Base-by-base conservation (phyloP, 768 basidiomycete genomes). In the Agrocybe pediades region DNA sequence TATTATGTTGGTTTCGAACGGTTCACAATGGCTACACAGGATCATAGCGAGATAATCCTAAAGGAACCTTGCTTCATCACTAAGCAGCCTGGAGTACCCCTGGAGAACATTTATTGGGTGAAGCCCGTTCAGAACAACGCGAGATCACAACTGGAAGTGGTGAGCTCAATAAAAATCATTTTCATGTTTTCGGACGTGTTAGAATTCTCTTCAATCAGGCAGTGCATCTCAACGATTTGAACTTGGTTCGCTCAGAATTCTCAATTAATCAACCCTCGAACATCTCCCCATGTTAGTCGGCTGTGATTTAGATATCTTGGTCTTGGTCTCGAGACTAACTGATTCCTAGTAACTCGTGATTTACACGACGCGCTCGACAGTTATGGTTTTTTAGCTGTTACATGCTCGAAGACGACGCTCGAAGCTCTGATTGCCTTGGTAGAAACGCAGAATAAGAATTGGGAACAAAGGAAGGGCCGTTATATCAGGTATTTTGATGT, bases 371-470 rank as follows among this genome's bases (percentile, higher is more conserved):
- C 53, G 9, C 41, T 55, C 3, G 46, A 54, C 30, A 54, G 21
- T 30, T 46, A 54, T 48, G 43, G 48, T 9, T 57, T 60, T 48
- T 55, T 60, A 36, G 59, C 59, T 9, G 23, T 57, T 11, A 57
- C 59, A 6, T 57, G 59, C 40, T 57, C 56, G 5, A 57, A 52
- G 46, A 21, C 11, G 16, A 52, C 40, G n/a, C 59, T 60, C 25
- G 29, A 42, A 44, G 24, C 49, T 13, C 41, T 60, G 29, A 49
- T n/a, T n/a, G n/a, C n/a, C n/a, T n/a, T n/a, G n/a, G n/a, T n/a
- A n/a, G n/a, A n/a, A n/a, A n/a, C n/a, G 40, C 42, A 60, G 44
- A 53, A 55, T 39, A 15, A 17, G 23, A 17, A 39, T 17, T 53
- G 46, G 50, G 2, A 43, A 21, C 15, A 27, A 27, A 20, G 51